Evolutionary conservation across 1,284 basidiomycete genomes (phyloP).

Genomic region (Leccinum pachyderme): DNA sequence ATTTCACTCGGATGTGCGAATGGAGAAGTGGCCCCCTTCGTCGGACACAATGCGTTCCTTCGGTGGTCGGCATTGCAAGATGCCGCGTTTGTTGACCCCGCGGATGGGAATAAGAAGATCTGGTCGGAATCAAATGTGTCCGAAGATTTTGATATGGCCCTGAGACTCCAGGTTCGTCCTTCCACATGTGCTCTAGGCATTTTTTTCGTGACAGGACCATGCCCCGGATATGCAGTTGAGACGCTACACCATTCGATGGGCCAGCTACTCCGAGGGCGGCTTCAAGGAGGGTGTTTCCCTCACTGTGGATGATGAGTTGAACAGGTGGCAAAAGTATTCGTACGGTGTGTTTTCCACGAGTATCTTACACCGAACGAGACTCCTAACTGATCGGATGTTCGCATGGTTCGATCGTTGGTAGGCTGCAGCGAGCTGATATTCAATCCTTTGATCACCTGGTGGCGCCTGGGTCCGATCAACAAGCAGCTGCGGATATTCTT

Average conservation of each 20-base stretch:
- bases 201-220: background rate
- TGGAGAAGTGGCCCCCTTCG: conserved; percentile 82
- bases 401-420: conserved; percentile 21
- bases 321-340: conserved; percentile 85
- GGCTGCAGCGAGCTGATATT: conserved; percentile 68
- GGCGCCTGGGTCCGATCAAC: conserved; percentile 70
- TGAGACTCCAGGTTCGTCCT: conserved; percentile 32
- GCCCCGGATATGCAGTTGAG: conserved; percentile 38
- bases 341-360: conserved; percentile 60
- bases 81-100: conserved; percentile 62
- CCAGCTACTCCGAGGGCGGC: conserved; percentile 75
- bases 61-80: conserved; percentile 85
- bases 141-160: conserved; percentile 86
- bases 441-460: conserved; percentile 73
- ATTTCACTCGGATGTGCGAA: conserved; percentile 76
- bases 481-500: conserved; percentile 73
- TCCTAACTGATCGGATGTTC: background rate
- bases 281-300: conserved; percentile 88
- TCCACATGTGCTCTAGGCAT: background rate
- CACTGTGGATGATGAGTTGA: conserved; percentile 73
- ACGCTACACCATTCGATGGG: conserved; percentile 80
- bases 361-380: conserved; percentile 17
- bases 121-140: conserved; percentile 86
- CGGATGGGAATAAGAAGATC: conserved; percentile 62
- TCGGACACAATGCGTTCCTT: conserved; percentile 87